Base-by-base conservation (phyloP, 2,329 filamentous ascomycete species). In the Fusarium sulawesiense region DNA sequence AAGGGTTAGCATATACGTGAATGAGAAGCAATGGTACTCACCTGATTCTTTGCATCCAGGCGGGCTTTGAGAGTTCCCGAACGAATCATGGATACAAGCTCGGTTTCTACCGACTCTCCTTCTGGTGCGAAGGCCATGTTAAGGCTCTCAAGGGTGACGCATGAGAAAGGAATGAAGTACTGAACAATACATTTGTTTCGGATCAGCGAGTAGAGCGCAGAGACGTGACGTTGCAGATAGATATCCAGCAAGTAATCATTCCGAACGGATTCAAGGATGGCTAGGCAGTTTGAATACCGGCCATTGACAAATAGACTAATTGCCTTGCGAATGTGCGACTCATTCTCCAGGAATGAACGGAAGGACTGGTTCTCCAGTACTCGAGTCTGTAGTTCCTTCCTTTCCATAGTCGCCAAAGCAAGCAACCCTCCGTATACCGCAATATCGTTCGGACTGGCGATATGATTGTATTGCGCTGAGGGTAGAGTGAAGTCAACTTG, bases 251-350 rank as follows among this genome's bases (percentile, higher is more conserved):
- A 85, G 78, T 96, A 98, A 79, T 99, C 96, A 37, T 89, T 83
- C 51, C 90, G 90, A 79, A 96, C 95, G 7, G 89, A 87, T 75
- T 96, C 92, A 1, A 99, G 86, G 37, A 95, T 93, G 48, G 89
- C 87, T 46, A 99, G 84, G 78, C 95, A 98, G 45, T 88, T 88
- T 12, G 92, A 91, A 80, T 98, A 99, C 74, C 97, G 93, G 65
- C 93, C 93, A 72, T 92, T 93, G 73, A 95, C 93, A 82, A 98
- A 99, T 77, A 93, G 91, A 10, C 88, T 89, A 73, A 99, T 92
- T 14, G 96, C 95, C 62, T 94, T 94, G 69, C 96, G 92, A 67
- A 99, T 92, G 76, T 98, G 95, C 6, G 95, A 94, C 80, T 98
- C 96, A 1, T 97, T 86, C 78, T 98, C 96, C 16, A 99, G 87